Percentiles rank a stretch among this genome's conserved stretches.
These are phyloP conservation scores for Cladosporium sp. DNA, from an alignment of 2,329 filamentous ascomycete genomes.

Conservation along the genomic window DNA sequence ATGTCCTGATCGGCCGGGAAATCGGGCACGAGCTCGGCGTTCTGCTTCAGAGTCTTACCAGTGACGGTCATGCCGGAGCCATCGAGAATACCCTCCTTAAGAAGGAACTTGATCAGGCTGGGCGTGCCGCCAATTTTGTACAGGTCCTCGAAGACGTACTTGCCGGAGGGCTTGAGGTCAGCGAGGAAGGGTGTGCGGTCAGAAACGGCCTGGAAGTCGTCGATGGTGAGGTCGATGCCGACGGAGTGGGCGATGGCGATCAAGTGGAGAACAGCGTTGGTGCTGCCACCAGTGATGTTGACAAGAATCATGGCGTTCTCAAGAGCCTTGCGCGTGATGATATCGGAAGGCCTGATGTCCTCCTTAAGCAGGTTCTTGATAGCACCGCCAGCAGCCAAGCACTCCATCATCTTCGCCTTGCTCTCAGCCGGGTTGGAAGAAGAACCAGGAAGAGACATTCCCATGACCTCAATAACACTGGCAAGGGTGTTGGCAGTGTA, in stretches of 20 bases:
- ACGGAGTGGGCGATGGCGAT: conserved; percentile 43
- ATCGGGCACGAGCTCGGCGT: conserved; percentile 49
- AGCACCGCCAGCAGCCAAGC: conserved; percentile 43
- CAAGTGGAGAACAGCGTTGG: conserved; percentile 43
- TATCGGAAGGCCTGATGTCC: conserved; percentile 45
- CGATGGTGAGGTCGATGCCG: conserved; percentile 44
- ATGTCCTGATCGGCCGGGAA: conserved; percentile 66
- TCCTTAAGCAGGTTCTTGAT: conserved; percentile 47
- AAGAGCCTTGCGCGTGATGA: conserved; percentile 43
- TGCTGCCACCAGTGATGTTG: conserved; percentile 42
- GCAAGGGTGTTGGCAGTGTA: conserved; percentile 51
- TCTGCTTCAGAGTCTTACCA: conserved; percentile 45
- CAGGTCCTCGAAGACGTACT: conserved; percentile 56
- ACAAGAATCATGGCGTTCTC: conserved; percentile 48
- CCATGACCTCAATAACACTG: conserved; percentile 46
- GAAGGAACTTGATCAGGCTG: conserved; percentile 44
- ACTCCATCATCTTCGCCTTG: conserved; percentile 46
- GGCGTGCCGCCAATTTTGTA: conserved; percentile 47
- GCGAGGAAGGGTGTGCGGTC: conserved; percentile 46
- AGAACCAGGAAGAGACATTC: conserved; percentile 46
- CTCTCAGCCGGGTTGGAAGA: conserved; percentile 47
- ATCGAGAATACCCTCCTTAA: conserved; percentile 44
- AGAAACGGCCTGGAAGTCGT: conserved; percentile 47
- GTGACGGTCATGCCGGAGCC: conserved; percentile 46
- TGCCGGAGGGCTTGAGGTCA: conserved; percentile 47